A percentile compares a stretch with the other conserved stretches of the same genome.
These are phyloP conservation scores for Spergularia azorica DNA, from an alignment of 179 eudicot genomes.

Conservation along the genomic window DNA sequence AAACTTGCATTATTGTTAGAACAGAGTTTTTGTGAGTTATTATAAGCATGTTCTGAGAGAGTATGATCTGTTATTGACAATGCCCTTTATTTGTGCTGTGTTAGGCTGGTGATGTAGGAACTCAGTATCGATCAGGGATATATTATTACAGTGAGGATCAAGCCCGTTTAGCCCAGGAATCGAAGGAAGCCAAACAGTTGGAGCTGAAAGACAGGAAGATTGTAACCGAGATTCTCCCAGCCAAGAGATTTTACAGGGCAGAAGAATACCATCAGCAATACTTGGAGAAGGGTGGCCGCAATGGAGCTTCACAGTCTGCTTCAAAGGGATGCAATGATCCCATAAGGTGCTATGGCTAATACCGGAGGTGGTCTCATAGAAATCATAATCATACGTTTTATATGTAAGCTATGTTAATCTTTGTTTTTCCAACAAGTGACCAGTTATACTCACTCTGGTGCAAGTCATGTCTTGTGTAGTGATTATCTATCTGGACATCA, in stretches of 20 bases:
- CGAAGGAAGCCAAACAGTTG: slow-evolving; percentile 66
- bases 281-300: slow-evolving; percentile 79
- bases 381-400: not conserved
- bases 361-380: not conserved
- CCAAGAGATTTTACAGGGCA: slow-evolving; percentile 80
- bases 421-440: not conserved
- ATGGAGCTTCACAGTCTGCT: slow-evolving; percentile 63
- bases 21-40: not conserved
- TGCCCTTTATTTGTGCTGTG: slow-evolving; percentile 21
- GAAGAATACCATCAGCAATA: slow-evolving; percentile 97
- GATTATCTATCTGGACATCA: not conserved
- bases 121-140: slow-evolving; percentile 90
- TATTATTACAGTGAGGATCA: slow-evolving; percentile 78
- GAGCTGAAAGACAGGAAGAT: slow-evolving; percentile 47
- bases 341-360: slow-evolving; percentile 79
- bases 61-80: slow-evolving; percentile 11
- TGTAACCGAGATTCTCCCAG: slow-evolving; percentile 84
- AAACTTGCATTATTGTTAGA: no score
- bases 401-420: not conserved
- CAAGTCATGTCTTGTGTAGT: not conserved
- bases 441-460: not conserved
- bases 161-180: slow-evolving; percentile 58
- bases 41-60: not conserved
- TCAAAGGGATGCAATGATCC: slow-evolving; percentile 90
- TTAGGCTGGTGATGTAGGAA: slow-evolving; percentile 82